Percentiles rank a stretch among this genome's conserved stretches.
These are phyloP conservation scores for Colletotrichum phormii DNA, from an alignment of 2,329 filamentous ascomycete genomes.

Conservation along the genomic window DNA sequence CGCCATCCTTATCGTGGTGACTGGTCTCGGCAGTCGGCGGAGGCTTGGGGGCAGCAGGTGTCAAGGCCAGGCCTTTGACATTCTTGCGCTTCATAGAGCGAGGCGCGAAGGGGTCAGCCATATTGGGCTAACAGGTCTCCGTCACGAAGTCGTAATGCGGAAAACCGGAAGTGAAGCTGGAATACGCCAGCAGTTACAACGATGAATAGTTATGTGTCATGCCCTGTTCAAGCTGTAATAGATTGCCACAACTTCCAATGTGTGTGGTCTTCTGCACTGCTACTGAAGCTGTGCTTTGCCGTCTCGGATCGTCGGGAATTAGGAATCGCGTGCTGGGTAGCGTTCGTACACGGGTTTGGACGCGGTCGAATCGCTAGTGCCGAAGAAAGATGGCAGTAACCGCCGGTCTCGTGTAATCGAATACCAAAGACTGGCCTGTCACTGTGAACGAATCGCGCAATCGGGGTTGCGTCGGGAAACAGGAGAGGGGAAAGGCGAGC, in stretches of 20 bases:
- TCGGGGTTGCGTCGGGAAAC: conserved; percentile 18
- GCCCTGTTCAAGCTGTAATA: background rate
- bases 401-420: background rate
- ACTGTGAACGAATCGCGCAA: background rate
- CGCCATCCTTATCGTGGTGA: conserved; percentile 68
- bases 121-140: conserved; percentile 47
- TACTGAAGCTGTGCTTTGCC: background rate
- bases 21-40: conserved; percentile 79
- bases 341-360: background rate
- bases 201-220: conserved; percentile 5
- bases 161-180: background rate
- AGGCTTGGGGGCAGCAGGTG: conserved; percentile 78
- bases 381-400: background rate
- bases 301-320: background rate
- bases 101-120: conserved; percentile 73
- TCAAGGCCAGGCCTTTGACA: conserved; percentile 93
- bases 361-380: background rate
- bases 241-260: background rate
- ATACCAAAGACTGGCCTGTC: background rate
- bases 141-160: background rate
- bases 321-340: background rate
- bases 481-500: background rate
- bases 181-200: conserved; percentile 13
- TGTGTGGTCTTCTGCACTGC: background rate
- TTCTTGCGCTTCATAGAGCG: conserved; percentile 99